Base-by-base conservation (phyloP, 2,329 filamentous ascomycete genomes). In the Cladosporium sp. region DNA sequence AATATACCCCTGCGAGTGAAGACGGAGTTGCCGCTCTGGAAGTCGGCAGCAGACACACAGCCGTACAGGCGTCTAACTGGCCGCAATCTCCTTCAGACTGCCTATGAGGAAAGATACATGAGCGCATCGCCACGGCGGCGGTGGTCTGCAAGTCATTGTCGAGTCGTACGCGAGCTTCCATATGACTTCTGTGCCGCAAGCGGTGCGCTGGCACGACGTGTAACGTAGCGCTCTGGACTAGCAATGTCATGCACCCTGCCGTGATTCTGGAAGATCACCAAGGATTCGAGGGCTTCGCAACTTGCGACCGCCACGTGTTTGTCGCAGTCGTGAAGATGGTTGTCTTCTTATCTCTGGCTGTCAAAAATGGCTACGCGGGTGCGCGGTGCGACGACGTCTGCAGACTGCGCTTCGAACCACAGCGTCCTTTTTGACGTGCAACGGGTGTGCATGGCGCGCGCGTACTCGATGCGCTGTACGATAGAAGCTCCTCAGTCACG, bases 161-260 rank as follows among this genome's bases (percentile, higher is more conserved):
- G 26, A 6, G 32, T 41, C 34, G 55, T 34, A 58, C 55, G 55
- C 55, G 55, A 58, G 34, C 32, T 58, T 58, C 34, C 28, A 55
- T n/a, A 34, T 32, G 52, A 55, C 52, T 55, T 55, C 52, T 55
- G 52, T 55, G 18, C 15, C 55, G 32, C 55, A 58, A 58, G 55
- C 55, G 55, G 12, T 41, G 55, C 24, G 34, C 6, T 41, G 34
- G 55, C 55, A 58, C 28, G 52, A 30, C 51, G 32, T 58, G 55
- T 58, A 58, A 58, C 34, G 55, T 41, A 58, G 55, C 55, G 55
- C 55, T 41, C 34, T 18, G 34, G 30, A 32, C 32, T 38, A 57
- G 54, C 54, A 15, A 58, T 58, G 55, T 58, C 55, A 58, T 58
- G 55, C 55, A 28, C 32, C 55, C 55, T 58, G 55, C 34, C 55